A percentile compares a stretch with the other conserved stretches of the same genome.
Conservation (phyloP, 2,329 filamentous ascomycete species). For the Botryosphaeria dothidea region DNA sequence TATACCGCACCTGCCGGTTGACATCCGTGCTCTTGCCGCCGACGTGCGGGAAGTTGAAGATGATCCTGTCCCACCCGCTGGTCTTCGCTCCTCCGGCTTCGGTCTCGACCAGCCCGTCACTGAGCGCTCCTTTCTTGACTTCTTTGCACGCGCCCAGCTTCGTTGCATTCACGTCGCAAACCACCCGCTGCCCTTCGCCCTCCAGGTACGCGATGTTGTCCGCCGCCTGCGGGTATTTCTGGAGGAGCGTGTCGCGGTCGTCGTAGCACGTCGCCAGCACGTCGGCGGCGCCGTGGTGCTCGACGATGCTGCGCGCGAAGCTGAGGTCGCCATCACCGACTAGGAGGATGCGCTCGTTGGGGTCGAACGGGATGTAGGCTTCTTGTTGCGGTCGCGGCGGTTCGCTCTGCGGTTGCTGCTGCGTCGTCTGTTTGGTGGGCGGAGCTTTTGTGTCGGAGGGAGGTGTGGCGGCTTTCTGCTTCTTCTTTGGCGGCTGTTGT, state of each 20-base stretch:
- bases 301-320: constrained; percentile 68
- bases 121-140: constrained; percentile 47
- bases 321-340: constrained; percentile 81
- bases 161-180: constrained; percentile 48
- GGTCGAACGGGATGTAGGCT: constrained; percentile 65
- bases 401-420: constrained; percentile 16
- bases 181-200: constrained; percentile 38
- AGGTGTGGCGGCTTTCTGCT: not conserved
- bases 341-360: constrained; percentile 69
- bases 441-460: not conserved
- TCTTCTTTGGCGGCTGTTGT: not conserved
- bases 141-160: constrained; percentile 52
- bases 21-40: constrained; percentile 91
- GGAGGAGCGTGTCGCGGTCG: constrained; percentile 57
- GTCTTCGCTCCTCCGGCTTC: constrained; percentile 12
- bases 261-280: constrained; percentile 73
- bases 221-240: constrained; percentile 73
- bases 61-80: constrained; percentile 69
- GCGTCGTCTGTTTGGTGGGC: constrained; percentile 9
- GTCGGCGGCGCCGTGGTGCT: constrained; percentile 65
- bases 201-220: constrained; percentile 60
- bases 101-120: constrained; percentile 16
- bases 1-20: constrained; percentile 89
- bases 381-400: constrained; percentile 23
- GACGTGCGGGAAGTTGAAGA: constrained; percentile 98